Conservation (phyloP, 2,329 filamentous ascomycete genomes). For the Botrytis pseudocinerea region DNA sequence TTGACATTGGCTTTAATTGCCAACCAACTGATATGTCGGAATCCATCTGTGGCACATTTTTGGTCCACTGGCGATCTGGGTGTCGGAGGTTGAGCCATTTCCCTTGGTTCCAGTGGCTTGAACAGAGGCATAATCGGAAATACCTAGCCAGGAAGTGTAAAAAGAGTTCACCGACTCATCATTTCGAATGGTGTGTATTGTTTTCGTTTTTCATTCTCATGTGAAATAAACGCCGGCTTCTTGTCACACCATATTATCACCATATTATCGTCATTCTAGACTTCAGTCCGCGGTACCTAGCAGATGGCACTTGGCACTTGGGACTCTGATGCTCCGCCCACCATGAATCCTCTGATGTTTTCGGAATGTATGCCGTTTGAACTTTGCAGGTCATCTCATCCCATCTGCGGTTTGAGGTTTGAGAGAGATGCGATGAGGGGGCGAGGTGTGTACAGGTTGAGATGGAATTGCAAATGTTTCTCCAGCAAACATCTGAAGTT, state of each 20-base stretch:
- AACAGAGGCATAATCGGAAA: not conserved
- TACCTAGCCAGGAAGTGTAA: not conserved
- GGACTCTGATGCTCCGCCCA: not conserved
- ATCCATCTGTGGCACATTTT: slow-evolving; percentile 3
- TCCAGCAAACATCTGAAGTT: slow-evolving; percentile 4
- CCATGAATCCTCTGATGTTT: not conserved
- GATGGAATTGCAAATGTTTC: not conserved
- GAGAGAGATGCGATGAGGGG: not conserved
- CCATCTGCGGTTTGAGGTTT: not conserved
- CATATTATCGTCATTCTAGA: not conserved
- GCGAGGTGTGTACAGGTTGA: not conserved
- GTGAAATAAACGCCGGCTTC: not conserved
- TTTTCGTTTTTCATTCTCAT: not conserved
- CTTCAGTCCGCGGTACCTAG: not conserved
- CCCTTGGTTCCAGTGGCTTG: not conserved
- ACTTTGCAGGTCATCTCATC: not conserved
- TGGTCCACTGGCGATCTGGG: not conserved
- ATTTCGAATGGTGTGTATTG: not conserved
- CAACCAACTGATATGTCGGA: not conserved
- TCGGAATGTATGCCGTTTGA: not conserved
- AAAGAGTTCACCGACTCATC: not conserved
- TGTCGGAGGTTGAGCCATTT: not conserved
- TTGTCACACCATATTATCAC: not conserved
- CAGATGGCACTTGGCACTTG: not conserved
- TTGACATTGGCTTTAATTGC: not conserved